Base-by-base conservation (phyloP, 2,329 filamentous ascomycete genomes). In the Beauveria sp. region DNA sequence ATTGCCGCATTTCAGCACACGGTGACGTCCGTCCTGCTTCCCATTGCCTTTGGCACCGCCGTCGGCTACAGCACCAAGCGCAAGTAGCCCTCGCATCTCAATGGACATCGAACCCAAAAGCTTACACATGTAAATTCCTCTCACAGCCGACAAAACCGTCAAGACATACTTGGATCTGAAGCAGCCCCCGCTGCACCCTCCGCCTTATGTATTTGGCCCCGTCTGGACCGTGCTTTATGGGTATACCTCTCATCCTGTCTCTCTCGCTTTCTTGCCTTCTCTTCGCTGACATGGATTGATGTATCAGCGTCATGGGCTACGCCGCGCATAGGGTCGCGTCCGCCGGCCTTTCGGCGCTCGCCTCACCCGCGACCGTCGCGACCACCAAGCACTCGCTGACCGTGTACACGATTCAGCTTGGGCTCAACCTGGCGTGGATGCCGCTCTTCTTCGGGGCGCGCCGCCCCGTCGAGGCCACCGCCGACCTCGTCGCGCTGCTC, bases 401-500 rank as follows among this genome's bases (percentile, higher is more conserved):
- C 0, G 81, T 97, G 34, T 97, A 96, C 78, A 90, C 89, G 2
- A 79, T 92, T 63, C 92, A 97, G 75, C 85, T 97, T 7, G 89
- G 82, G 12, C 80, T 97, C 56, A 97, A 97, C 72, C 79, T 96
- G 34, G 74, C 88, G 59, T 97, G 91, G 91, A 97, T 92, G 84
- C 93, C 93, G 14, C 82, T 97, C 12, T 97, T 97, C 82, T 97
- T 96, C 71, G 82, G 84, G n/a, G 70, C 88, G 55, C 86, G 87
- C 65, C 84, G 84, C 18, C 91, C 92, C 1, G 80, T 88, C 57
- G 84, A 85, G 69, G 92, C 92, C 3, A 85, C 90, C 7, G 81
- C 82, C 30, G 90, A 97, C 71, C 87, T 96, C 55, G 75, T 90
- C 30, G 81, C 86, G 0, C 79, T 97, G 9, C 79, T 88, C 0